phyloP scores from a whole-genome alignment of 1,284 basidiomycete genomes.

The Ustilago esculenta region DNA sequence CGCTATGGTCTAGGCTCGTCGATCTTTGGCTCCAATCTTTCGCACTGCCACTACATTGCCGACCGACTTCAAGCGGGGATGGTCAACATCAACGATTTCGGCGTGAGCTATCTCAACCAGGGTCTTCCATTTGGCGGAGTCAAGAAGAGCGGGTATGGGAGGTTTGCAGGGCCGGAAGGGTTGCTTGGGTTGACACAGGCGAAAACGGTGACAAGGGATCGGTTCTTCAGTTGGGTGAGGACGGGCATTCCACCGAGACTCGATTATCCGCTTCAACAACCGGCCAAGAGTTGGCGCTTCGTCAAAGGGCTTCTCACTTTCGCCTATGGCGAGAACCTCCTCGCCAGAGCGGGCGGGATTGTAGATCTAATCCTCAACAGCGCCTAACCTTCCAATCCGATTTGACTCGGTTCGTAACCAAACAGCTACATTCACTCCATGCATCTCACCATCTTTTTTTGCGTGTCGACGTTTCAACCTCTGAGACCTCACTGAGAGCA shows the following conservation, averaged over 20 bases:
- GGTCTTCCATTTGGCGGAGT: constrained; percentile 91
- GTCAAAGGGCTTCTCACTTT: constrained; percentile 28
- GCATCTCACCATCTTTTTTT: too few relatives aligned
- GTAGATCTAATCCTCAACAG: constrained; percentile 18
- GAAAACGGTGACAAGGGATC: constrained; percentile 86
- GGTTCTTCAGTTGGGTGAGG: constrained; percentile 81
- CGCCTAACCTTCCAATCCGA: too few relatives aligned
- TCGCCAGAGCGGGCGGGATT: constrained; percentile 5
- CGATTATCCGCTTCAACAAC: constrained; percentile 63
- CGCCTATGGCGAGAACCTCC: constrained; percentile 21
- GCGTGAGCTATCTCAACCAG: constrained; percentile 88
- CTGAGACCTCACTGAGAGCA: too few relatives aligned
- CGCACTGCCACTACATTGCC: constrained; percentile 80
- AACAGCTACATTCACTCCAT: too few relatives aligned
- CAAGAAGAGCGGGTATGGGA: constrained; percentile 70
- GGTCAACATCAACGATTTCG: constrained; percentile 91
- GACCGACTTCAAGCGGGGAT: constrained; percentile 86
- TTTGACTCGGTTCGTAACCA: too few relatives aligned
- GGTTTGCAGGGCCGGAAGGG: constrained; percentile 80
- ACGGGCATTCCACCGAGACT: constrained; percentile 78
- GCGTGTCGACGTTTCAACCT: too few relatives aligned
- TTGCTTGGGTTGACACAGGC: constrained; percentile 83
- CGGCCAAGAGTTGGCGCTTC: constrained; percentile 28
- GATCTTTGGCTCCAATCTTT: constrained; percentile 86
- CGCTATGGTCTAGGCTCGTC: constrained; percentile 91